Percentiles rank a stretch among this genome's conserved stretches.
Conservation (phyloP, 768 basidiomycete genomes). For the Mycena chlorophos region DNA sequence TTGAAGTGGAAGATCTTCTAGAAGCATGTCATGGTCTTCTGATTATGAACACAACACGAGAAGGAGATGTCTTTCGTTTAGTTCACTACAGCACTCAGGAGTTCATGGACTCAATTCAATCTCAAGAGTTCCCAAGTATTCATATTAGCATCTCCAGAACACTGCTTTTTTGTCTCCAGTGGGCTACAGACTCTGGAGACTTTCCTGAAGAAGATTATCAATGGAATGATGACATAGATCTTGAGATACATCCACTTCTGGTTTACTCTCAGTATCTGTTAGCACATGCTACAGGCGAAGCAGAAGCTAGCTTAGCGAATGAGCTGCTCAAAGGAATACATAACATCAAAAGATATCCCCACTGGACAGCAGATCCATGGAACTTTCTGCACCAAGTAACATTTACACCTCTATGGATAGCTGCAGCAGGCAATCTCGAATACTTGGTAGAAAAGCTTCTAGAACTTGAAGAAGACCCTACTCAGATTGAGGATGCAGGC, state of each 20-base stretch:
- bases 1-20: neutral
- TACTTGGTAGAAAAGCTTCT: neutral
- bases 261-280: neutral
- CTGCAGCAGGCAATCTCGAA: too few species aligned
- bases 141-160: too few species aligned
- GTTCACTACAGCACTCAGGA: too few species aligned
- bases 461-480: too few species aligned
- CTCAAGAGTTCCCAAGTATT: too few species aligned
- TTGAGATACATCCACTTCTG: neutral
- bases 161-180: too few species aligned
- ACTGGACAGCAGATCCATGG: too few species aligned
- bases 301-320: neutral
- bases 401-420: too few species aligned
- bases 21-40: neutral
- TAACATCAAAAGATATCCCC: neutral
- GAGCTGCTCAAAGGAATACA: neutral
- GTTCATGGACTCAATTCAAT: too few species aligned
- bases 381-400: too few species aligned
- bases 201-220: neutral
- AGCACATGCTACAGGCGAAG: neutral
- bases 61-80: too few species aligned
- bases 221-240: neutral
- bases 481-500: neutral
- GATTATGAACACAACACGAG: too few species aligned
- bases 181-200: neutral